Conservation (phyloP, 2,329 filamentous ascomycete species). For the Colletotrichum aenigma region DNA sequence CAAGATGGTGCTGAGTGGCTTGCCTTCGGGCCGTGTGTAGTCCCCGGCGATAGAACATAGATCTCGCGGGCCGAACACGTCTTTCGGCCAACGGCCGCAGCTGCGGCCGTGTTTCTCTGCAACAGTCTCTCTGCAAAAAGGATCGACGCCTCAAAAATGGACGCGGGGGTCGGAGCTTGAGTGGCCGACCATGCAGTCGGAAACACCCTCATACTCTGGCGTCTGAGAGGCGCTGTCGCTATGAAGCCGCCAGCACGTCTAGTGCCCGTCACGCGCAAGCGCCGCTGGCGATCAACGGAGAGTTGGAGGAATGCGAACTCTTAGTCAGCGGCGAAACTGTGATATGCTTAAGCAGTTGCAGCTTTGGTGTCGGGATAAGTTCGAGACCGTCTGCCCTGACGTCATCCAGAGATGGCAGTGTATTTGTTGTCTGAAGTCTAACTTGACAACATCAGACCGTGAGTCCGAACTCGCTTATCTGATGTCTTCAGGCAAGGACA, state of each 20-base stretch:
- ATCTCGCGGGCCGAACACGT: not conserved
- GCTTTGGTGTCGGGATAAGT: not conserved
- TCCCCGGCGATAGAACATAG: not conserved
- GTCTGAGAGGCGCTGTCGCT: not conserved
- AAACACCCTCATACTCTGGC: not conserved
- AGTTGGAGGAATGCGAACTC: not conserved
- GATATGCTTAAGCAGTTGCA: not conserved
- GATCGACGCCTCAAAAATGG: not conserved
- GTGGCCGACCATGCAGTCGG: not conserved
- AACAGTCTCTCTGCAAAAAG: rapidly evolving
- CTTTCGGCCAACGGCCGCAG: not conserved
- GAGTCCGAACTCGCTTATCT: not conserved
- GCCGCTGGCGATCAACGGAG: not conserved
- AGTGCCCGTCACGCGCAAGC: not conserved
- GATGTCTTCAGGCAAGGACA: not conserved
- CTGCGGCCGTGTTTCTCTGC: not conserved
- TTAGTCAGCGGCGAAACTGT: not conserved
- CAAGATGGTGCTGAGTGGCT: not conserved
- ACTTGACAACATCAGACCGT: not conserved
- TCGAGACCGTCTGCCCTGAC: not conserved
- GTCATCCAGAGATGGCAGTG: not conserved
- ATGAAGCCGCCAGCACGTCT: not conserved
- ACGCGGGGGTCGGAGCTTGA: not conserved
- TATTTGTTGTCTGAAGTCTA: not conserved
- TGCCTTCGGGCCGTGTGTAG: not conserved